Conservation (phyloP, 1,284 basidiomycete species). For the Ustilago vetiveriae region DNA sequence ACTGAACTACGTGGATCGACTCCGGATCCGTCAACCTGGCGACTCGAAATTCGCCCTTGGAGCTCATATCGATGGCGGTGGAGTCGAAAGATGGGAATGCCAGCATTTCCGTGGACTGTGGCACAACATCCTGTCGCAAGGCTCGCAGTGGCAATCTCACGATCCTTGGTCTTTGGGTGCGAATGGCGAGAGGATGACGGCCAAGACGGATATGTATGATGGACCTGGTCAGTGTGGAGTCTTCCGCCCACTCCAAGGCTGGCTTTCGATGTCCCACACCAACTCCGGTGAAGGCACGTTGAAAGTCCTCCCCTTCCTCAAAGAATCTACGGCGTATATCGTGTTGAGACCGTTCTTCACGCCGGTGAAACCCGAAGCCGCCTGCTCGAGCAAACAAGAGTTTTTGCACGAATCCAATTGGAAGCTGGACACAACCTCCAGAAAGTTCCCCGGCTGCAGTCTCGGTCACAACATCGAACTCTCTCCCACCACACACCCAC, state of each 20-base stretch:
- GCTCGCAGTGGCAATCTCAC: conserved; percentile 67
- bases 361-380: conserved; percentile 46
- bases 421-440: conserved; percentile 72
- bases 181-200: conserved; percentile 39
- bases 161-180: conserved; percentile 69
- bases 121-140: conserved; percentile 72
- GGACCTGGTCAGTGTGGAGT: conserved; percentile 74
- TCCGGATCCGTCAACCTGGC: conserved; percentile 79
- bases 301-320: conserved; percentile 78
- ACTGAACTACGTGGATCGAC: conserved; percentile 78
- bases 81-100: conserved; percentile 83
- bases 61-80: conserved; percentile 80
- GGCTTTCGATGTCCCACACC: conserved; percentile 74
- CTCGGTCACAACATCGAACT: conserved; percentile 76
- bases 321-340: conserved; percentile 79
- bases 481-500: conserved; percentile 75
- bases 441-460: conserved; percentile 73
- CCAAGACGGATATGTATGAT: conserved; percentile 53
- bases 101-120: conserved; percentile 73
- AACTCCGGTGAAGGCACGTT: conserved; percentile 79
- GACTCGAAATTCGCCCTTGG: conserved; percentile 77
- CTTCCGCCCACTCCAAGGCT: conserved; percentile 80
- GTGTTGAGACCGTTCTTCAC: conserved; percentile 81
- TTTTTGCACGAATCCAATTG: conserved; percentile 45
- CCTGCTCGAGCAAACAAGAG: neutral